Conservation (phyloP, 208 protist species). For the Baffinella frigidus region DNA sequence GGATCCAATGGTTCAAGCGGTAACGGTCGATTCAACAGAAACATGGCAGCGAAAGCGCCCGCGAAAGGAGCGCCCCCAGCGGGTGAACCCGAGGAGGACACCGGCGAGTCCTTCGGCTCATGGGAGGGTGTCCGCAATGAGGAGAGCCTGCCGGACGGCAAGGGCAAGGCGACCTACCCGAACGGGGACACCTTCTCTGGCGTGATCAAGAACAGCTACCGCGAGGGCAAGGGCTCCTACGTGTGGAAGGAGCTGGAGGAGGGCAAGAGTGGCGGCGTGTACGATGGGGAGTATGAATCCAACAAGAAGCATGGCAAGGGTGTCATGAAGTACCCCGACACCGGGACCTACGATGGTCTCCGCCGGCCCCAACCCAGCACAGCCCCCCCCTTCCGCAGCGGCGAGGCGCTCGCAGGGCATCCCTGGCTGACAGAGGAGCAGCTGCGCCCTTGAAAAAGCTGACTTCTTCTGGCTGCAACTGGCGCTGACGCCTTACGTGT, state of each 20-base stretch:
- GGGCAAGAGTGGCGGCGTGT: constrained; percentile 51
- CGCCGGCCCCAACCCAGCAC: too few species aligned
- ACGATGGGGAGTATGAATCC: constrained; percentile 65
- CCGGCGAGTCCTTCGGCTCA: not conserved
- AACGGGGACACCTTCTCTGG: constrained; percentile 67
- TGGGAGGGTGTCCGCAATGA: not conserved
- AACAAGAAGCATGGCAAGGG: constrained; percentile 66
- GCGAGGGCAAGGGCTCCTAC: constrained; percentile 65
- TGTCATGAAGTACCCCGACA: constrained; percentile 66
- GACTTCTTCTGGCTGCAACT: too few species aligned
- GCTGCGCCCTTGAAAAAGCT: too few species aligned
- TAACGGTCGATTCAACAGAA: too few species aligned
- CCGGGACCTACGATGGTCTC: constrained; percentile 65
- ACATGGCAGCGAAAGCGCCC: too few species aligned
- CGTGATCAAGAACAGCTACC: constrained; percentile 51
- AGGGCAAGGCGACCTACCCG: constrained; percentile 63
- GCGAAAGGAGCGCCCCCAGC: too few species aligned
- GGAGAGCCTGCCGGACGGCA: constrained; percentile 23
- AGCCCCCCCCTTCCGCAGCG: too few species aligned
- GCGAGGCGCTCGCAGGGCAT: too few species aligned
- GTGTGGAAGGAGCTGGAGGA: constrained; percentile 64
- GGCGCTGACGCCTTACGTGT: too few species aligned
- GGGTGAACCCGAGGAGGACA: not conserved
- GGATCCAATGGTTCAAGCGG: too few species aligned
- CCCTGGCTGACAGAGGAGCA: too few species aligned